These are phyloP conservation scores for Ascochyta rabiei DNA, from an alignment of 2,329 filamentous ascomycete genomes.

Conservation along the genomic window DNA sequence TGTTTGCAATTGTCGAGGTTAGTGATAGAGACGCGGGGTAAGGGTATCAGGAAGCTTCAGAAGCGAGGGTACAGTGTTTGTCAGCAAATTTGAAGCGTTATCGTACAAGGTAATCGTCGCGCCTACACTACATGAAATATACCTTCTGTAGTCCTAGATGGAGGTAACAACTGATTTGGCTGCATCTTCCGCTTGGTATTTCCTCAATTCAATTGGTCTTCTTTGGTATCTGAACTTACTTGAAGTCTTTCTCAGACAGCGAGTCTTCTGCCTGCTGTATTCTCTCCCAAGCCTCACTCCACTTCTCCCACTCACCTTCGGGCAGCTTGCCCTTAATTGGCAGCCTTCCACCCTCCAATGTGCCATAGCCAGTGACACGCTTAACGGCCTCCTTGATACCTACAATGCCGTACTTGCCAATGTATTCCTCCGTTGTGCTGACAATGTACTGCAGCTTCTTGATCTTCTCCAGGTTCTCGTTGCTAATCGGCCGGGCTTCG, in stretches of 20 bases:
- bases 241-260: constrained; percentile 34
- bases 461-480: constrained; percentile 55
- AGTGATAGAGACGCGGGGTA: constrained; percentile 4
- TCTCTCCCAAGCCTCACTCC: constrained; percentile 39
- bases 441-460: constrained; percentile 65
- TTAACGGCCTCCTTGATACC: constrained; percentile 70
- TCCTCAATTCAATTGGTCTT: not conserved
- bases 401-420: constrained; percentile 65
- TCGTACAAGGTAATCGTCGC: not conserved
- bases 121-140: too few relatives aligned
- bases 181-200: not conserved
- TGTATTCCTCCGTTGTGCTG: constrained; percentile 66
- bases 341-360: constrained; percentile 64
- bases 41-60: not conserved
- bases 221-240: constrained; percentile 4
- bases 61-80: not conserved
- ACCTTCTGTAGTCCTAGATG: too few relatives aligned
- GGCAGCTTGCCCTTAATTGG: constrained; percentile 65
- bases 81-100: not conserved
- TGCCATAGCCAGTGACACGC: constrained; percentile 64
- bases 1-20: not conserved
- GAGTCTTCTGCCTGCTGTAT: constrained; percentile 42
- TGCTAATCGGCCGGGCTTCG: constrained; percentile 45
- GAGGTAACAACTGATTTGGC: too few relatives aligned
- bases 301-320: constrained; percentile 62